Conservation (phyloP, 805 yeast genomes). For the Komagataella kurtzmanii region DNA sequence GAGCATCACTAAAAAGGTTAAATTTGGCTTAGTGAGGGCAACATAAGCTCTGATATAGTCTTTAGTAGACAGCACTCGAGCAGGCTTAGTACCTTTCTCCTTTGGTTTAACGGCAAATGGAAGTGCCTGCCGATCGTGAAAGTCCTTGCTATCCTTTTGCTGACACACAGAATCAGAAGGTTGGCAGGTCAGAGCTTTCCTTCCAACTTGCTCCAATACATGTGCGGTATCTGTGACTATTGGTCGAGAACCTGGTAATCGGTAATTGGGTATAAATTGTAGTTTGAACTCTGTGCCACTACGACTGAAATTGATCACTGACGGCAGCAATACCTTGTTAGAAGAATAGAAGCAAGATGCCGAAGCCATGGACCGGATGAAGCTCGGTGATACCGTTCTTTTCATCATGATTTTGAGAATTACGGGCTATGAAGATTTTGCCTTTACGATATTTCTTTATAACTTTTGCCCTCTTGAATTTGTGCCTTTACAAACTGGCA, state of each 20-base stretch:
- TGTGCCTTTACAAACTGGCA: neutral
- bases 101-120: slow-evolving; percentile 49
- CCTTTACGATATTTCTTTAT: neutral
- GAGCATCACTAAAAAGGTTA: slow-evolving; percentile 77
- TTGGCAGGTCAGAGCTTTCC: slow-evolving; percentile 30
- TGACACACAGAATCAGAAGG: slow-evolving; percentile 7
- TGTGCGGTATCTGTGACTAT: neutral
- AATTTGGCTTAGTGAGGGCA: slow-evolving; percentile 80
- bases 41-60: slow-evolving; percentile 47
- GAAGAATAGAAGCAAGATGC: slow-evolving; percentile 10
- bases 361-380: neutral
- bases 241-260: slow-evolving; percentile 4
- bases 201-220: slow-evolving; percentile 26
- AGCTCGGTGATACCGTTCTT: slow-evolving; percentile 2
- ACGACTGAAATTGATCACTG: neutral
- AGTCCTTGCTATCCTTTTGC: neutral
- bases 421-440: neutral
- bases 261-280: slow-evolving; percentile 16
- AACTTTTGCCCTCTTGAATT: neutral
- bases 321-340: slow-evolving; percentile 6
- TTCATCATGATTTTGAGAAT: slow-evolving; percentile 2
- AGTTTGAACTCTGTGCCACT: neutral
- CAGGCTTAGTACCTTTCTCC: slow-evolving; percentile 4
- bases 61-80: slow-evolving; percentile 14
- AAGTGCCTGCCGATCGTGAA: slow-evolving; percentile 6